Percentiles rank a stretch among this genome's conserved stretches.
phyloP scores from a whole-genome alignment of 768 basidiomycete genomes.

The Mycena indigotica region DNA sequence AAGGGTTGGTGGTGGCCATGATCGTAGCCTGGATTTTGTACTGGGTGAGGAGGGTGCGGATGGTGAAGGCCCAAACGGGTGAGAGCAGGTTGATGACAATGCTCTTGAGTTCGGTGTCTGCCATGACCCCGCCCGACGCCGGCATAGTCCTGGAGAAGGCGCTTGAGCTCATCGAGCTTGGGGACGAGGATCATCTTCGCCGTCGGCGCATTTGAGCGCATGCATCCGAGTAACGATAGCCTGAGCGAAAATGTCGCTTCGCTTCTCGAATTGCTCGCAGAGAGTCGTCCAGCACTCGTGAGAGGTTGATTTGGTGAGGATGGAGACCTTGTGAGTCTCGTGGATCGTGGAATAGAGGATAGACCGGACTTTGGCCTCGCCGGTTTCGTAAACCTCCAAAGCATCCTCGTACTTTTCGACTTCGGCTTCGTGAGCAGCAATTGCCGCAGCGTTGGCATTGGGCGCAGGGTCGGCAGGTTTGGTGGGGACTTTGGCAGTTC shows the following conservation, averaged over 20 bases:
- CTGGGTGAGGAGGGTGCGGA: neutral
- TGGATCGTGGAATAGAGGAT: neutral
- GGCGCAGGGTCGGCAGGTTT: no score
- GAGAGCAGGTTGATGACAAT: conserved; percentile 1
- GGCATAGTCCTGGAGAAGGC: no score
- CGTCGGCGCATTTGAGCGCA: no score
- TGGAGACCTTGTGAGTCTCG: neutral
- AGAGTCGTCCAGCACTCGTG: neutral
- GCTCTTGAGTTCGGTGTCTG: no score
- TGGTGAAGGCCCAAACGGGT: neutral
- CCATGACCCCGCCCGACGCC: no score
- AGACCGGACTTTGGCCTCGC: neutral
- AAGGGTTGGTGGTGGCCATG: neutral
- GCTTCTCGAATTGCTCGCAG: neutral
- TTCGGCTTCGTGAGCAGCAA: neutral
- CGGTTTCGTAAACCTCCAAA: neutral
- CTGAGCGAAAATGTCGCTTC: neutral
- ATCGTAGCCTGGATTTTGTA: neutral
- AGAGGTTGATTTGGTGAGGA: neutral
- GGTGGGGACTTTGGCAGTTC: neutral
- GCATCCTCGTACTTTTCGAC: neutral
- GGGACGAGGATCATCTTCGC: neutral
- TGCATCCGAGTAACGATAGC: no score
- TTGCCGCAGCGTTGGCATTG: no score
- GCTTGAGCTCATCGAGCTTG: neutral